Conservation (phyloP, 1,284 basidiomycete species). For the Volvariella surrecta region DNA sequence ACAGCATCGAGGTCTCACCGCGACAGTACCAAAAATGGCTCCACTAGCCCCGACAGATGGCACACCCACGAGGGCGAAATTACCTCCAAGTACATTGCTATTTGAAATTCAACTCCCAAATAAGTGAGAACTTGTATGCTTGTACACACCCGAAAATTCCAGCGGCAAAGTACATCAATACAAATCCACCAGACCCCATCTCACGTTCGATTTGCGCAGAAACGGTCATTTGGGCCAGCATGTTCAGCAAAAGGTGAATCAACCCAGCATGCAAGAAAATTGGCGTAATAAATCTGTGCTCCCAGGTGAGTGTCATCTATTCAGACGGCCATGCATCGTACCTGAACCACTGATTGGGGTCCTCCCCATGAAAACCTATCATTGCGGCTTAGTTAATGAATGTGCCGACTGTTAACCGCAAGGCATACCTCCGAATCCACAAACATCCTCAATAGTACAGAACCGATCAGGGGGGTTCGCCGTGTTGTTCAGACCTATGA, state of each 20-base stretch:
- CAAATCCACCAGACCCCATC: constrained; percentile 80
- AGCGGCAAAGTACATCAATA: constrained; percentile 79
- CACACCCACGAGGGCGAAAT: constrained; percentile 83
- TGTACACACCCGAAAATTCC: constrained; percentile 77
- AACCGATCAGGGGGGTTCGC: constrained; percentile 60
- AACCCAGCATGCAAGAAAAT: constrained; percentile 93
- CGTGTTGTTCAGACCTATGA: constrained; percentile 63
- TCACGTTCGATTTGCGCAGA: constrained; percentile 81
- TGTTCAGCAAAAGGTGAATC: constrained; percentile 82
- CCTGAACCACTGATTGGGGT: constrained; percentile 85
- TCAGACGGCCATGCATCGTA: constrained; percentile 22
- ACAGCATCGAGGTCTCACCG: constrained; percentile 40
- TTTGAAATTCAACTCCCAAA: not conserved
- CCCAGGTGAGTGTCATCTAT: not conserved
- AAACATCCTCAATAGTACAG: constrained; percentile 79
- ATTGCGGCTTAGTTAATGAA: not conserved
- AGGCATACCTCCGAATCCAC: constrained; percentile 68
- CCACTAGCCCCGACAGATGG: constrained; percentile 93
- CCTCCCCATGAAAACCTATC: constrained; percentile 49
- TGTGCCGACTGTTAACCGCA: not conserved
- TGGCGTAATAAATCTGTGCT: constrained; percentile 66
- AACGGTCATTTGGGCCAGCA: constrained; percentile 78
- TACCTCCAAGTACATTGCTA: constrained; percentile 83
- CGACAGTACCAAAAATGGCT: constrained; percentile 89
- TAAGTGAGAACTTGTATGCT: not conserved